Base-by-base conservation (phyloP, 2,329 filamentous ascomycete species). In the Neopestalotiopsis rosae region DNA sequence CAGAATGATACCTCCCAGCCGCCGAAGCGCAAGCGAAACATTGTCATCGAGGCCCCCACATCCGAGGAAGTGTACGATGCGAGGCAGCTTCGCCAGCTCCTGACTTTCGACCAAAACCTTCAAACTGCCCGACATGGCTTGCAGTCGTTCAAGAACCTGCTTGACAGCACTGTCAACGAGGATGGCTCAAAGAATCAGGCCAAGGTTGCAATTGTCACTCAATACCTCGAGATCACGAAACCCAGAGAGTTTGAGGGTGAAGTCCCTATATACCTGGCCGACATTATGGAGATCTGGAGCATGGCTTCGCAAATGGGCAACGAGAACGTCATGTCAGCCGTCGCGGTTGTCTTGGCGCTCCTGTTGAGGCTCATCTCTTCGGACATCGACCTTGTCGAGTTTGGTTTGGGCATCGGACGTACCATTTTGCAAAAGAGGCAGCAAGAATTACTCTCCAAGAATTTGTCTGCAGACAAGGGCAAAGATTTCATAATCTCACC, bases 401-500 rank as follows among this genome's bases (percentile, higher is more conserved):
- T 93, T 74, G 95, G 94, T 10, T 82, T 94, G 6, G 89, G 91
- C 38, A 86, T 99, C 62, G 94, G 94, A 78, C 92, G 93, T 72
- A 93, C 93, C 17, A 83, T 98, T 57, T 82, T 99, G 34, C 92
- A 94, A 75, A 92, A 92, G 72, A 89, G 91, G 32, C 94, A 97
- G 73, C 85, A 95, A 71, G 94, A 95, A 74, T 87, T 97, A 3
- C 82, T 98, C 30, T 90, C 93, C 40, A 90, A 91, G 69, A 94
- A 94, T 69, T 82, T 98, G 20, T 91, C 93, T 3, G 90, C 93
- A 0, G 91, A 93, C 30, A 95, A 94, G 79, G 87, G 90, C 62
- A 97, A 97, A 77, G 94, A 94, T 52, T 94, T 93, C 79, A 84
- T 98, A 69, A 95, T 98, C 70, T 96, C 94, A 2, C 95, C 96